A percentile compares a stretch with the other conserved stretches of the same genome.
Evolutionary conservation across 202 grass and related monocot species (phyloP).

Genomic region (Miscanthus sacchariflorus): DNA sequence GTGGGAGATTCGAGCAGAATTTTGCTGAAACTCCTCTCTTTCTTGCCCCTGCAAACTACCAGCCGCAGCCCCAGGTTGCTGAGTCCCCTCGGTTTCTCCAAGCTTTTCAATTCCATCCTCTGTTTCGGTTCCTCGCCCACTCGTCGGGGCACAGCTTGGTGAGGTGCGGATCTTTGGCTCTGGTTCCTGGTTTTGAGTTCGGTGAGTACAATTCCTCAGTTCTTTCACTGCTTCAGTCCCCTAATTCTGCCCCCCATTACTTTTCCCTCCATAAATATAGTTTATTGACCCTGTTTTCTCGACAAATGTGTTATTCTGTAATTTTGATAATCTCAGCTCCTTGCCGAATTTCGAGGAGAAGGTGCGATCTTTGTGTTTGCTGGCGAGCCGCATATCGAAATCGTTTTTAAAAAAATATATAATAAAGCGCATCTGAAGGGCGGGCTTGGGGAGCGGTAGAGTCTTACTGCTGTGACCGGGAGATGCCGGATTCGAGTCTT

Average conservation of each 20-base stretch:
- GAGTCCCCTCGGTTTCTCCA: constrained; percentile 15
- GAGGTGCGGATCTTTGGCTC: constrained; percentile 38
- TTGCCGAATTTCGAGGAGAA: constrained; percentile 1
- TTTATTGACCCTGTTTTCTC: not conserved
- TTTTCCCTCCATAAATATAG: not conserved
- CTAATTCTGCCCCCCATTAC: not conserved
- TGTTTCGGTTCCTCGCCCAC: constrained; percentile 17
- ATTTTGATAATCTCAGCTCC: constrained; percentile 5
- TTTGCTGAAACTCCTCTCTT: not conserved
- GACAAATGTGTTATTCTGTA: constrained; percentile 8
- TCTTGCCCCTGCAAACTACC: constrained; percentile 20
- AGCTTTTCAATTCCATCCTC: not conserved
- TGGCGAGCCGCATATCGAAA: not conserved
- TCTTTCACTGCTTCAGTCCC: constrained; percentile 8
- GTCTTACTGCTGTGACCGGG: no score
- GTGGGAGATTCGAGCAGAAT: constrained; percentile 5
- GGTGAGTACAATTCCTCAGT: not conserved
- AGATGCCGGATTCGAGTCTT: no score
- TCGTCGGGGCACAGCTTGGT: not conserved
- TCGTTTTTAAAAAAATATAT: not conserved
- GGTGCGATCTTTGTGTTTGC: constrained; percentile 20
- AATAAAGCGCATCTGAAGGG: not conserved
- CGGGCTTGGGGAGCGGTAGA: no score
- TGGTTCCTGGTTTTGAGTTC: not conserved
- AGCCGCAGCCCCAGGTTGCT: not conserved